phyloP scores from a whole-genome alignment of 2,329 filamentous ascomycete genomes.

The Spiromastix sp. region DNA sequence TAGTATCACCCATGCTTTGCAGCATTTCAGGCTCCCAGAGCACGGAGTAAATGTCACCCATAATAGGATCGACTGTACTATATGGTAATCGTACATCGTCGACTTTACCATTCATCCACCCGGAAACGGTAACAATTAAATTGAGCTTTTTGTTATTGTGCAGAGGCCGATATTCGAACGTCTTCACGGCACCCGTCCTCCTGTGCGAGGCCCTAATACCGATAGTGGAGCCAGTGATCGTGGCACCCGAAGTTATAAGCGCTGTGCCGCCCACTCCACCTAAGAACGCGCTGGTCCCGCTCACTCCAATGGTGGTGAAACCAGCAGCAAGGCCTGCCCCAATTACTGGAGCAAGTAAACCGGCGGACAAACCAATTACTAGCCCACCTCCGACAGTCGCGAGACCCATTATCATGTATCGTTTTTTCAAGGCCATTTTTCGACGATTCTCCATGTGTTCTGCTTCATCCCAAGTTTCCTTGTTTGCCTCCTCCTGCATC shows the following conservation, averaged over 20 bases:
- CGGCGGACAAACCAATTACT: conserved; percentile 90
- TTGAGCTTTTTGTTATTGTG: conserved; percentile 98
- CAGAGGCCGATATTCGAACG: conserved; percentile 90
- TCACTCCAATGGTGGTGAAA: conserved; percentile 88
- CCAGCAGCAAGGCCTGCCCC: conserved; percentile 88
- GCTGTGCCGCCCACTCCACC: conserved; percentile 87
- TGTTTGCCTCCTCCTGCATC: conserved; percentile 90
- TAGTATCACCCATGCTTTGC: conserved; percentile 93
- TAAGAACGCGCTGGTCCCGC: conserved; percentile 78
- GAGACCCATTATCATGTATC: conserved; percentile 91
- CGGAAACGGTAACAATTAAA: conserved; percentile 85
- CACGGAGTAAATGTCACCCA: conserved; percentile 96
- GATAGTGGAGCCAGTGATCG: conserved; percentile 76
- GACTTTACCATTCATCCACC: conserved; percentile 97
- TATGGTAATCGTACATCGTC: conserved; percentile 93
- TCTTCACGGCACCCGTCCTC: conserved; percentile 83
- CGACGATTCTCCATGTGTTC: conserved; percentile 81
- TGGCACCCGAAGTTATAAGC: conserved; percentile 82
- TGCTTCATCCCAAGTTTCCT: conserved; percentile 96
- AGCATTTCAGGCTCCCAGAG: conserved; percentile 98
- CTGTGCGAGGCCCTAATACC: conserved; percentile 76
- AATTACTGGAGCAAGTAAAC: conserved; percentile 83
- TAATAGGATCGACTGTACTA: conserved; percentile 91
- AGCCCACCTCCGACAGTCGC: conserved; percentile 91
- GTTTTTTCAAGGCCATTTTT: conserved; percentile 68